Conservation (phyloP, 192 early-diverging fungal species). For the Umbelopsis vinacea region DNA sequence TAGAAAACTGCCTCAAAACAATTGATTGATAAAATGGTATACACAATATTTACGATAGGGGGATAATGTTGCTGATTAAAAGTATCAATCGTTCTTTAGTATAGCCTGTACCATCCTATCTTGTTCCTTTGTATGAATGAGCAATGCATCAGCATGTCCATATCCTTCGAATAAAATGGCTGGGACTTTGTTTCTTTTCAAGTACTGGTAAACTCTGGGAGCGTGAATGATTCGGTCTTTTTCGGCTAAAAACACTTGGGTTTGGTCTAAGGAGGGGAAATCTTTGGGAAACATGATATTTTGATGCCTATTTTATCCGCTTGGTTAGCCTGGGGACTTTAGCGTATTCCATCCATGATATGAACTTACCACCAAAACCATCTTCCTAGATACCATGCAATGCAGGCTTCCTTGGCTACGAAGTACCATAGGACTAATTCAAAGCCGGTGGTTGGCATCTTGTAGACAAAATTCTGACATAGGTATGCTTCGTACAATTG, state of each 20-base stretch:
- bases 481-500: slow-evolving; percentile 26
- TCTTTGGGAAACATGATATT: slow-evolving; percentile 26
- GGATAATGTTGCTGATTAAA: background rate
- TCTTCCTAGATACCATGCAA: slow-evolving; percentile 25
- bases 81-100: background rate
- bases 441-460: background rate
- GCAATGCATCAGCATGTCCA: slow-evolving; percentile 22
- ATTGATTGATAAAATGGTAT: background rate
- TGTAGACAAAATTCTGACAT: slow-evolving; percentile 32
- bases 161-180: slow-evolving; percentile 9
- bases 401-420: slow-evolving; percentile 20
- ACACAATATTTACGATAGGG: background rate
- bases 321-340: background rate
- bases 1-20: background rate
- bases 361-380: slow-evolving; percentile 30
- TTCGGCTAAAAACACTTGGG: slow-evolving; percentile 18
- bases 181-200: slow-evolving; percentile 14
- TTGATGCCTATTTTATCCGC: slow-evolving; percentile 8
- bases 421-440: slow-evolving; percentile 26
- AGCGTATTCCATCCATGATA: background rate
- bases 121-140: slow-evolving; percentile 11
- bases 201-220: background rate
- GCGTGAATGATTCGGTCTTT: slow-evolving; percentile 29
- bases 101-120: slow-evolving; percentile 13
- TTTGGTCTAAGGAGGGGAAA: background rate